Conservation (phyloP, 2,329 filamentous ascomycete species). For the Colletotrichum lini region DNA sequence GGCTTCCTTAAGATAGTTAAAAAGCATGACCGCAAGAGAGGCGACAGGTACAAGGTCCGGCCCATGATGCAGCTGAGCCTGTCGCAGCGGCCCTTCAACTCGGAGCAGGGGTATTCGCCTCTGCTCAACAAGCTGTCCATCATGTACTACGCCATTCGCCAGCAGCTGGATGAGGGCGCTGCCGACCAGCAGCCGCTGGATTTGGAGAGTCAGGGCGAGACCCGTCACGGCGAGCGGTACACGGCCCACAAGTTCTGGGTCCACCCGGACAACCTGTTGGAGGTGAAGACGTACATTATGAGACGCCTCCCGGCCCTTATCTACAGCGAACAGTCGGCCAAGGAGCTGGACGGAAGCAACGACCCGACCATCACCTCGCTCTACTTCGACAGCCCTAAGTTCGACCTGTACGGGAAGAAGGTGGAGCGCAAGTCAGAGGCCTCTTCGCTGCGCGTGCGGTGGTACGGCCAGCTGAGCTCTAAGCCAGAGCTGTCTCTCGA, state of each 20-base stretch:
- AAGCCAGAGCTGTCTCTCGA: constrained; percentile 88
- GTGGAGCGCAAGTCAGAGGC: constrained; percentile 82
- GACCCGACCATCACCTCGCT: constrained; percentile 95
- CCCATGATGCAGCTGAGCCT: constrained; percentile 93
- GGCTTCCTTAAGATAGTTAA: constrained; percentile 98
- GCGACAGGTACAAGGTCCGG: constrained; percentile 87
- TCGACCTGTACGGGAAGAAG: constrained; percentile 89
- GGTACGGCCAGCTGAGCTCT: constrained; percentile 88
- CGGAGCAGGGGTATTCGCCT: constrained; percentile 88
- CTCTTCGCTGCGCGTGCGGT: constrained; percentile 87
- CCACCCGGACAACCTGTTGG: constrained; percentile 93
- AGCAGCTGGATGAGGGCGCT: constrained; percentile 78
- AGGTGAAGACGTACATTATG: constrained; percentile 96
- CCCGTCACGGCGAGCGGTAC: constrained; percentile 79
- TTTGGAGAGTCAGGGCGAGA: constrained; percentile 68
- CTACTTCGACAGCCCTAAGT: constrained; percentile 92
- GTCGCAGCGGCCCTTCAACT: constrained; percentile 93
- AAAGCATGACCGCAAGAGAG: constrained; percentile 97
- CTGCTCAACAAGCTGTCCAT: constrained; percentile 91
- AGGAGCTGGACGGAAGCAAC: constrained; percentile 83
- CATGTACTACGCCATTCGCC: constrained; percentile 95
- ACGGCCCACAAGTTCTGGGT: constrained; percentile 97
- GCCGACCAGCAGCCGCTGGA: constrained; percentile 57
- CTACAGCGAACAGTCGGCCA: constrained; percentile 90
- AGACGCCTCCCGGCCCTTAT: constrained; percentile 91